Percentiles rank a stretch among this genome's conserved stretches.
phyloP scores from a whole-genome alignment of 2,329 filamentous ascomycete genomes.

The Neofusicoccum cordaticola region DNA sequence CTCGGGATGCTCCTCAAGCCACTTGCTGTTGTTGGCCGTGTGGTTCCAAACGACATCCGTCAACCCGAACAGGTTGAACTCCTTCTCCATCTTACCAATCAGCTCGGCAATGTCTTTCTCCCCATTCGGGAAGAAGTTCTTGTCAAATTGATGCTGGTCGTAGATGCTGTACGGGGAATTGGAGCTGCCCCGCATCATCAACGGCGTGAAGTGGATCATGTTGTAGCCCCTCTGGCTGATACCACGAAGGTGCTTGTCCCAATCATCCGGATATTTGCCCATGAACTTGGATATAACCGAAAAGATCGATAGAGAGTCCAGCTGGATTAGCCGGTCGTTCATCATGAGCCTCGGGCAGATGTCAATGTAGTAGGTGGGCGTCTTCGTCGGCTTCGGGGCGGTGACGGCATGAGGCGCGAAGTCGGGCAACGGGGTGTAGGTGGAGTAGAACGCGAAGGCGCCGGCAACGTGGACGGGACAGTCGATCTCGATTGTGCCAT shows the following conservation, averaged over 20 bases:
- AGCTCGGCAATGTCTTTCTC: conserved; percentile 77
- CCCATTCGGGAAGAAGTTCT: conserved; percentile 75
- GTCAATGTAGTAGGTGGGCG: conserved; percentile 86
- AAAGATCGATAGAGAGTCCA: conserved; percentile 86
- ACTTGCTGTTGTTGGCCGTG: conserved; percentile 91
- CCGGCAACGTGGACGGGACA: conserved; percentile 79
- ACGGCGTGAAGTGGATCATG: conserved; percentile 96
- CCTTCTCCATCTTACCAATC: conserved; percentile 76
- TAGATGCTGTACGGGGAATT: conserved; percentile 98
- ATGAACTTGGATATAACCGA: conserved; percentile 98
- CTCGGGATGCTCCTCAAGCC: conserved; percentile 92
- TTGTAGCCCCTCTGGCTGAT: conserved; percentile 94
- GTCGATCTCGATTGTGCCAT: conserved; percentile 84
- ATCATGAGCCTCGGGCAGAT: conserved; percentile 78
- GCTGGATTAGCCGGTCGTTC: conserved; percentile 69
- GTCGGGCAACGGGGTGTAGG: conserved; percentile 81
- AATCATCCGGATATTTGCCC: conserved; percentile 85
- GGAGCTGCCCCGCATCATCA: conserved; percentile 83
- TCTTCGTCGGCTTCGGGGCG: conserved; percentile 60
- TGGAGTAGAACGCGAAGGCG: conserved; percentile 91
- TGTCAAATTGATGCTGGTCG: conserved; percentile 86
- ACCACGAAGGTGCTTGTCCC: conserved; percentile 83
- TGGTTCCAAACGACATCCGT: conserved; percentile 98
- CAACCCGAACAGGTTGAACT: conserved; percentile 80
- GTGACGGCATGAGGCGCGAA: conserved; percentile 61